Conservation (phyloP, 352 stramenopile genomes). For the Phytophthora tentaculata region DNA sequence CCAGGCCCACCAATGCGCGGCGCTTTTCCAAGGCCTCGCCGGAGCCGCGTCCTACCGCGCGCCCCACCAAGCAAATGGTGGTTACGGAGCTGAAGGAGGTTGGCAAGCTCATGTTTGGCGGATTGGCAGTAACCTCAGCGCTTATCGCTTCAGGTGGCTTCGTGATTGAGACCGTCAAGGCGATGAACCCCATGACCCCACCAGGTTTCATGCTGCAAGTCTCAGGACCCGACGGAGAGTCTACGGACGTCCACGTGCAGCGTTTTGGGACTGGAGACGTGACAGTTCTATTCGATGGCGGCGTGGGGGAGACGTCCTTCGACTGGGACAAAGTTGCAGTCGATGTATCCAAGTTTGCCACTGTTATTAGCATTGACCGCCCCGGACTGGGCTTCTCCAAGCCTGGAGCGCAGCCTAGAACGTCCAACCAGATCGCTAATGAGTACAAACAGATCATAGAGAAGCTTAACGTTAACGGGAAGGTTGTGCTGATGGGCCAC, state of each 20-base stretch:
- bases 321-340: conserved; percentile 81
- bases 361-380: conserved; percentile 71
- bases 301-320: conserved; percentile 84
- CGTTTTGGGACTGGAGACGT: conserved; percentile 51
- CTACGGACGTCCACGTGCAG: conserved; percentile 60
- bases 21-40: conserved; percentile 29
- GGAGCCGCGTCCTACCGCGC: conserved; percentile 18
- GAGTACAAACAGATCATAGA: conserved; percentile 74
- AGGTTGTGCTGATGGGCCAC: conserved; percentile 75
- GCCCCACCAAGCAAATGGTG: conserved; percentile 54
- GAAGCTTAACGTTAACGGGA: conserved; percentile 57
- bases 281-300: conserved; percentile 75
- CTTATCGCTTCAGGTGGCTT: conserved; percentile 63
- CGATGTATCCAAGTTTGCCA: conserved; percentile 56
- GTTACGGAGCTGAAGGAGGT: conserved; percentile 64
- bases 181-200: conserved; percentile 54
- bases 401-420: conserved; percentile 50
- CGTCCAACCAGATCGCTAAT: conserved; percentile 58
- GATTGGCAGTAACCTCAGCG: conserved; percentile 46
- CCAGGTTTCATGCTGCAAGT: conserved; percentile 64
- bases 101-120: conserved; percentile 66
- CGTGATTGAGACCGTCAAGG: conserved; percentile 74
- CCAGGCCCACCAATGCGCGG: conserved; percentile 2
- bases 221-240: conserved; percentile 40
- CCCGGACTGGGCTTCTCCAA: conserved; percentile 79